A percentile compares a stretch with the other conserved stretches of the same genome.
These are phyloP conservation scores for Pisolithus tinctorius DNA, from an alignment of 768 basidiomycete species.

Conservation along the genomic window DNA sequence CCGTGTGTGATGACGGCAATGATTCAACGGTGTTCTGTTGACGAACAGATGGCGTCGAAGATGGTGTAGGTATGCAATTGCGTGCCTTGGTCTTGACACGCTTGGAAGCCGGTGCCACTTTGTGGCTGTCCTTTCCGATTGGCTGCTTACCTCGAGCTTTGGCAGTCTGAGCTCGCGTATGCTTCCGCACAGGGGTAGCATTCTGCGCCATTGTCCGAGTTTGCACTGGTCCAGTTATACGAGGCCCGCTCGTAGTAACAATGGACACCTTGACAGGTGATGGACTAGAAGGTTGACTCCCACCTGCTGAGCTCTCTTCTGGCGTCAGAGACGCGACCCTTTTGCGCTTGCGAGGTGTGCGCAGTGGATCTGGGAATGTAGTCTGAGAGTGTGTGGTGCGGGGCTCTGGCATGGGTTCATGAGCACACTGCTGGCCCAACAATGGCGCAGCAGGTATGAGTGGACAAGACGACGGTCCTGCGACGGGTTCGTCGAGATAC, in stretches of 20 bases:
- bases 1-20: conserved; percentile 8
- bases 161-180: conserved; percentile 1
- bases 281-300: conserved; percentile 18
- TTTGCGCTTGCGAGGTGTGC: conserved; percentile 27
- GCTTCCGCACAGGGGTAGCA: conserved; percentile 2
- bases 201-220: conserved; percentile 1
- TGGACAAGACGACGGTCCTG: conserved; percentile 19
- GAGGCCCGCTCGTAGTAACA: conserved; percentile 1
- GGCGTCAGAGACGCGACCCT: conserved; percentile 7
- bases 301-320: conserved; percentile 2
- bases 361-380: conserved; percentile 19
- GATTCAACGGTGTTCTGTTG: not conserved
- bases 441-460: conserved; percentile 16
- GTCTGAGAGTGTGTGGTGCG: conserved; percentile 8
- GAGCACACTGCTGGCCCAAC: conserved; percentile 16
- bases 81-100: conserved; percentile 14
- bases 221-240: not conserved
- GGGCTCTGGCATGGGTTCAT: conserved; percentile 3
- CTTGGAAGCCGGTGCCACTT: conserved; percentile 7
- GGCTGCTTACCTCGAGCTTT: conserved; percentile 6
- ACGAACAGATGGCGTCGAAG: conserved; percentile 13
- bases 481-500: conserved; percentile 26
- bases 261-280: conserved; percentile 26
- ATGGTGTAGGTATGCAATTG: conserved; percentile 19
- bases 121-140: not conserved